A percentile compares a stretch with the other conserved stretches of the same genome.
phyloP scores from a whole-genome alignment of 1,284 basidiomycete species.

The Leccinum fallax region DNA sequence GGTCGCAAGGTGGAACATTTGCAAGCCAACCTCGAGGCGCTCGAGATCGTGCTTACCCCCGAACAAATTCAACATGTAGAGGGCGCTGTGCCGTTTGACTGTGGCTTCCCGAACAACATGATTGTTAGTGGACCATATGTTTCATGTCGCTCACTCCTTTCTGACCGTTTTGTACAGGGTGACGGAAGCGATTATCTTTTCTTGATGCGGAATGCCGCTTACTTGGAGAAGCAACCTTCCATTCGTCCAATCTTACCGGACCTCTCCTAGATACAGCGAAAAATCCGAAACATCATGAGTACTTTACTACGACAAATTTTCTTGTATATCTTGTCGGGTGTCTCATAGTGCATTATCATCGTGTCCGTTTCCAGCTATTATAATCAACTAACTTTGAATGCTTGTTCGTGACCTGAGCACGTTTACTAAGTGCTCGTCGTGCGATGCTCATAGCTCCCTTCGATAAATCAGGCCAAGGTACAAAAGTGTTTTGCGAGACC shows the following conservation, averaged over 20 bases:
- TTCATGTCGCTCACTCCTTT: conserved; percentile 31
- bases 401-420: too few relatives aligned
- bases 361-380: background rate
- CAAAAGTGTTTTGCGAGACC: background rate
- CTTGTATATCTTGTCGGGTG: background rate
- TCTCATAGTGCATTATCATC: background rate
- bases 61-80: conserved; percentile 51
- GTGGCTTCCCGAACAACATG: conserved; percentile 44
- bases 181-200: conserved; percentile 24
- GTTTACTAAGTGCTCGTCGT: too few relatives aligned
- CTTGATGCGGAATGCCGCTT: conserved; percentile 16
- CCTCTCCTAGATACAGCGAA: conserved; percentile 4
- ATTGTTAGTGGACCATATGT: conserved; percentile 38
- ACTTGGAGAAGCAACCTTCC: conserved; percentile 29
- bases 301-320: background rate
- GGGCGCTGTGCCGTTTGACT: conserved; percentile 41
- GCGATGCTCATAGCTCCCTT: background rate
- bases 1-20: conserved; percentile 55
- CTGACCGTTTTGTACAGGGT: conserved; percentile 24
- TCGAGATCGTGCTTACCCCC: conserved; percentile 43
- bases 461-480: background rate
- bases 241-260: conserved; percentile 22
- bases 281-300: background rate
- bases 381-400: background rate
- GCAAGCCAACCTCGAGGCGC: conserved; percentile 48